A percentile compares a stretch with the other conserved stretches of the same genome.
Conservation (phyloP, 2,329 filamentous ascomycete genomes). For the Xylaria sp. region DNA sequence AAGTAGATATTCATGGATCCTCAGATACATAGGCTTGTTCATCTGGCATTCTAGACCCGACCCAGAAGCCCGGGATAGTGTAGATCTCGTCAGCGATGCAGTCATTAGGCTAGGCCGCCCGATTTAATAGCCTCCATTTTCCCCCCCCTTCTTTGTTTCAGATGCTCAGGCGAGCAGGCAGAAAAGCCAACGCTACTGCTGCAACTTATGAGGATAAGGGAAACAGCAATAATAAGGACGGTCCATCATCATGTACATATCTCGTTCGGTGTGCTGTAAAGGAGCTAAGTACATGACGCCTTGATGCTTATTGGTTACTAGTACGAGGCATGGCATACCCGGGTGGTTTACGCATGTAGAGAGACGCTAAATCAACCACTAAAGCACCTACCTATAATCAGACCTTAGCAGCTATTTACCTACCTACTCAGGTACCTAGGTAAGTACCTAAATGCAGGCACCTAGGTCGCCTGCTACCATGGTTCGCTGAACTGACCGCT, state of each 20-base stretch:
- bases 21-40: conserved; percentile 18
- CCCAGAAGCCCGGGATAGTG: conserved; percentile 43
- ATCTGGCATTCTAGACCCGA: conserved; percentile 32
- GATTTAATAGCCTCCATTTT: conserved; percentile 23
- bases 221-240: neutral
- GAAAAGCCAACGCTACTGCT: conserved; percentile 30
- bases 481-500: too few relatives aligned
- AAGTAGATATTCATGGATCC: conserved; percentile 14
- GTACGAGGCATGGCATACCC: conserved; percentile 27
- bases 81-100: conserved; percentile 41
- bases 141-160: too few relatives aligned
- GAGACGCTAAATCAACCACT: conserved; percentile 17
- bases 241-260: neutral
- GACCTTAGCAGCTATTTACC: conserved; percentile 2
- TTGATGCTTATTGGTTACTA: conserved; percentile 33
- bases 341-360: neutral
- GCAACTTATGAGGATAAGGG: conserved; percentile 12
- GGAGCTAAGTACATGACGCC: neutral
- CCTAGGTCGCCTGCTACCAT: too few relatives aligned
- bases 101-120: conserved; percentile 28
- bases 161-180: conserved; percentile 33
- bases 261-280: neutral
- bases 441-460: neutral
- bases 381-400: conserved; percentile 7
- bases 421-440: neutral